Evolutionary conservation across 305 asterid species (phyloP), one percentile per base, ranked within the genome.

Genomic region (Solanum aculeatissimum): DNA sequence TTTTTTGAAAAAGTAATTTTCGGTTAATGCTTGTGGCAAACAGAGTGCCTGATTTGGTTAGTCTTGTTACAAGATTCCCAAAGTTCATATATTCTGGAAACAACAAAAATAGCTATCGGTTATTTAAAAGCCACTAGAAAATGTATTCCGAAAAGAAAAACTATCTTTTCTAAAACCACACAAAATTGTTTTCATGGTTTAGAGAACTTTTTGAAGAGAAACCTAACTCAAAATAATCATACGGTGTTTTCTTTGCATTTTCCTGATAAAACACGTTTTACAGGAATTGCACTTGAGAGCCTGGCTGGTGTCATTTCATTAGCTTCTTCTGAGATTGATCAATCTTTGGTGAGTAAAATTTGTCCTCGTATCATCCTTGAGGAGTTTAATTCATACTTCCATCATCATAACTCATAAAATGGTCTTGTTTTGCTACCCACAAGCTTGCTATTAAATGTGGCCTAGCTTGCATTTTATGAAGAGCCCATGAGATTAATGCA

Each of bases 271-370:
- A 45, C 45, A n/a, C 66, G 53, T 38, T 89, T 79, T 55, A 68
- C 95, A 97, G 98, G 99, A 84, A 85, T 92, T 78, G 99, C 99
- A 12, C 90, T 95, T 87, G 95, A 97, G 91, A 88, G 97, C 82
- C 92, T 97, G 81, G 96, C 97, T 87, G 98, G 97, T 85, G 94
- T 93, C 84, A 87, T 97, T 84, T 92, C 97, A 69, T 86, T 97
- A 90, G 94, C 97, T 82, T 92, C 95, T 81, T 89, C 93, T 25
- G 95, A 92, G 89, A 91, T 95, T 53, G 98, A 94, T 86, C 90
- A 91, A 58, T 90, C 97, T 85, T 85, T 94, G 95, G 99, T 97
- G 79, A 85, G 95, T 77, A 19, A 53, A 25, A 18, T 53, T 51
- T 51, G 65, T 51, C 65, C 27, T 77, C 29, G 40, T 77, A 32